Base-by-base conservation (phyloP, 768 basidiomycete genomes). In the Termitomyces sp. region DNA sequence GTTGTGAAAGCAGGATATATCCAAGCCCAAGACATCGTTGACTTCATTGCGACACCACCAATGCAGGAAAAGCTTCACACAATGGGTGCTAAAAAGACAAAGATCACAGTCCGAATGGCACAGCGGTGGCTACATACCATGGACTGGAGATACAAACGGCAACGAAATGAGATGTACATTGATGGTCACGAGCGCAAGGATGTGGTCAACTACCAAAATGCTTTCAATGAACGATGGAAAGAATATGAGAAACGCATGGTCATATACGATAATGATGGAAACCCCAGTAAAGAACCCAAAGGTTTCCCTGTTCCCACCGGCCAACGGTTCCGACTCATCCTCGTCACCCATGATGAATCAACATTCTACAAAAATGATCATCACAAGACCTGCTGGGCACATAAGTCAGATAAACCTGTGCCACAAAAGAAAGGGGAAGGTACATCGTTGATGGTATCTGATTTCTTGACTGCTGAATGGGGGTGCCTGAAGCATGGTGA, bases 121-220 rank as follows among this genome's bases (percentile, higher is more conserved):
- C 50, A 48, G 9, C 43, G 59, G 1, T 78, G 73, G 74, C 61
- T 82, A 2, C 53, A 68, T 4, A 71, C 65, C 10, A 40, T 78
- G 10, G 69, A 64, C 1, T 77, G 67, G 62, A 65, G 63, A 2
- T 79, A 69, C 55, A 32, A 44, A 1, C 44, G 60, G 16, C 65
- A 65, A 33, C 55, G 64, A 22, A 74, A 71, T 27, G 75, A 73
- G 0, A 71, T 71, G 68, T 79, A 76, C 43, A 61, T 72, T 46
- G 75, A 77, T 62, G 71, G 77, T 0, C 76, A 77, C 64, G 71
- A 77, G 49, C 40, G 65, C 0, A 65, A 68, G 30, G 76, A 79
- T 68, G 72, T 78, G 14, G 69, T 74, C 0, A 51, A 59, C 12
- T 78, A 78, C 51, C 62, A 63, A 3, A 58, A 72, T 8, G 55